Evolutionary conservation across 2,329 filamentous ascomycete species (phyloP).

Genomic region (Fusarium anguioides): DNA sequence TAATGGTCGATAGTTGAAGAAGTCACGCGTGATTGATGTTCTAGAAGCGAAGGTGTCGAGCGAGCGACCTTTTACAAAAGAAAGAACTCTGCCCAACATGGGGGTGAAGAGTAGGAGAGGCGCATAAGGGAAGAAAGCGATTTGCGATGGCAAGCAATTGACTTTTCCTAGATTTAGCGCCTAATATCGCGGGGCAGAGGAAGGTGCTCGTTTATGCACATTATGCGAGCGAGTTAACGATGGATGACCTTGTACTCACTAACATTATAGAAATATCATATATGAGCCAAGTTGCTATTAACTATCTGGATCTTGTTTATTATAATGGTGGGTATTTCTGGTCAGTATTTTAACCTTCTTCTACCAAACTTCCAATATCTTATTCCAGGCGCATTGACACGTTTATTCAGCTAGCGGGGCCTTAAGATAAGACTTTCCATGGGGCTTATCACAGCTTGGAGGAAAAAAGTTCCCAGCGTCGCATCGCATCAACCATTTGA

Average conservation of each 20-base stretch:
- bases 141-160: conserved; percentile 6
- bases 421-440: conserved; percentile 29
- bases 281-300: too few relatives aligned
- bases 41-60: not conserved
- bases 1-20: not conserved
- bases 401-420: conserved; percentile 28
- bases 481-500: not conserved
- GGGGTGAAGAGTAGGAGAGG: not conserved
- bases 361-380: not conserved
- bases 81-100: conserved; percentile 18
- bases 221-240: not conserved
- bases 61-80: conserved; percentile 3
- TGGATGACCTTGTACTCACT: too few relatives aligned
- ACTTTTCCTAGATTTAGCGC: conserved; percentile 11
- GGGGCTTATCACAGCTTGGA: conserved; percentile 32
- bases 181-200: conserved; percentile 18
- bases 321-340: too few relatives aligned
- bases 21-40: not conserved
- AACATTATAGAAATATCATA: too few relatives aligned
- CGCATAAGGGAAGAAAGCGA: conserved; percentile 1
- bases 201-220: not conserved
- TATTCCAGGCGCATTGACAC: not conserved
- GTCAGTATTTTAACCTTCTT: too few relatives aligned
- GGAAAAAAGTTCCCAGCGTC: conserved; percentile 30
- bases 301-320: too few relatives aligned